Percentiles rank a stretch among this genome's conserved stretches.
Evolutionary conservation across 2,329 filamentous ascomycete genomes (phyloP).

Genomic region (Aspergillus felis): DNA sequence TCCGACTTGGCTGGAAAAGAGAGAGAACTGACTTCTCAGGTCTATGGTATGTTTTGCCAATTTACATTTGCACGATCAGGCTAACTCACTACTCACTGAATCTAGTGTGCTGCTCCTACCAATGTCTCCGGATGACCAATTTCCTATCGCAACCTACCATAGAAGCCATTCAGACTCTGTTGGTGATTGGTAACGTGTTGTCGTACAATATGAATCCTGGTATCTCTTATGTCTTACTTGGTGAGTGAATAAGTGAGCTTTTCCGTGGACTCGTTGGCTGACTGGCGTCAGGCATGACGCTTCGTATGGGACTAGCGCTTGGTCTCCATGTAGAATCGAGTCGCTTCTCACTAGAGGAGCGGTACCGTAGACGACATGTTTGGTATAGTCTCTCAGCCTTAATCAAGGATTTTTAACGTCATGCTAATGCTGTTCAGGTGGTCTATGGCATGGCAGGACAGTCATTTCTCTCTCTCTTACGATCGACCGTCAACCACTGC

Average conservation of each 20-base stretch:
- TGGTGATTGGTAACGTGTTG: constrained; percentile 60
- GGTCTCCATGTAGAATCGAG: constrained; percentile 58
- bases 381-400: constrained; percentile 31
- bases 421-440: constrained; percentile 40
- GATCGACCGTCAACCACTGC: constrained; percentile 55
- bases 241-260: constrained; percentile 16
- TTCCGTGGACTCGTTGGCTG: not conserved
- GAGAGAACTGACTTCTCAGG: constrained; percentile 60
- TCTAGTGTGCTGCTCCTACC: constrained; percentile 60
- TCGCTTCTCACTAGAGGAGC: constrained; percentile 48
- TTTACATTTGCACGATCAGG: not conserved
- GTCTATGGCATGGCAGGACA: constrained; percentile 63
- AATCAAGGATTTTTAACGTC: not conserved
- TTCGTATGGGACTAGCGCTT: constrained; percentile 58
- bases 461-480: constrained; percentile 60
- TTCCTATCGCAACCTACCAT: constrained; percentile 60
- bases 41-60: constrained; percentile 50
- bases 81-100: constrained; percentile 32
- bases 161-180: constrained; percentile 58
- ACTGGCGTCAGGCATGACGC: constrained; percentile 47
- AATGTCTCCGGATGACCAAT: constrained; percentile 61
- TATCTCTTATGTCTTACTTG: constrained; percentile 59
- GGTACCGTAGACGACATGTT: constrained; percentile 42
- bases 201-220: constrained; percentile 64
- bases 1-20: constrained; percentile 56